Conservation (phyloP, 306 rosid genomes). For the Trichosanthes cucumerina region DNA sequence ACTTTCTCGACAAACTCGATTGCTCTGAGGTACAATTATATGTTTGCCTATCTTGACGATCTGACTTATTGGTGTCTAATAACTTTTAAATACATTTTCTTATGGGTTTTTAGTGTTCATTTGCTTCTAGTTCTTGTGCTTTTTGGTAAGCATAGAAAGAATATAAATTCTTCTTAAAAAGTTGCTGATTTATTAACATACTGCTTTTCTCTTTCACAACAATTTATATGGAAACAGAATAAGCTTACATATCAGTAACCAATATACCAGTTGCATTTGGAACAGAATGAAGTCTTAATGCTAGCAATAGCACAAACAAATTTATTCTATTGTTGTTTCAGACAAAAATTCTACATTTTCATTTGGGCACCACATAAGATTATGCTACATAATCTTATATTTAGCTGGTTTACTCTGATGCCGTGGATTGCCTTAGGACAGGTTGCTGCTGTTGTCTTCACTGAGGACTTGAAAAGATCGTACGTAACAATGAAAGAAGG, state of each 20-base stretch:
- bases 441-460: conserved; percentile 91
- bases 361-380: background rate
- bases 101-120: background rate
- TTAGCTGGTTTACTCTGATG: conserved; percentile 23
- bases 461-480: conserved; percentile 73
- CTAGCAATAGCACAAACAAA: background rate
- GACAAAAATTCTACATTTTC: background rate
- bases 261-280: background rate
- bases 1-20: conserved; percentile 82
- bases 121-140: background rate
- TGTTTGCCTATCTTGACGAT: conserved; percentile 11
- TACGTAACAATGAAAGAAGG: conserved; percentile 95
- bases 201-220: background rate
- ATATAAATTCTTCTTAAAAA: background rate
- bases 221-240: background rate
- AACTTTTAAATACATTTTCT: background rate
- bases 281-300: background rate
- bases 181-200: background rate
- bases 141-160: background rate
- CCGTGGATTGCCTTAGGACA: conserved; percentile 33
- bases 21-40: conserved; percentile 61
- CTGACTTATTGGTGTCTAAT: conserved; percentile 8
- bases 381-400: background rate
- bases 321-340: background rate
- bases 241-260: background rate